phyloP scores from a whole-genome alignment of 192 early-diverging fungal species.

The Haplosporangium gracile region DNA sequence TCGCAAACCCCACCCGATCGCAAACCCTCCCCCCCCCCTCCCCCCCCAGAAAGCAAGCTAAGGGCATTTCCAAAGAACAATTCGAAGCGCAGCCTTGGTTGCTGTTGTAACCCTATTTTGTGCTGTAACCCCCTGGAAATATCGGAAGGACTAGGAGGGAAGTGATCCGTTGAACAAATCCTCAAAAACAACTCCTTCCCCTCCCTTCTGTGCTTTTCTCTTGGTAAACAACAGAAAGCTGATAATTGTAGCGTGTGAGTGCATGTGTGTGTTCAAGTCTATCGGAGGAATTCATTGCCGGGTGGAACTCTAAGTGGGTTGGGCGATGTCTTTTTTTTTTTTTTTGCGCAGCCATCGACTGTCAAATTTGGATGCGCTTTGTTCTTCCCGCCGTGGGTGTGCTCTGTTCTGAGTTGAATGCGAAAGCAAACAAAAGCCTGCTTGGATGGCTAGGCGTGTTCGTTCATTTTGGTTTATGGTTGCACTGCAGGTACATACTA shows the following conservation, averaged over 20 bases:
- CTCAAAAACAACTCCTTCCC: too few species aligned
- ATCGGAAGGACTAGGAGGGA: background rate
- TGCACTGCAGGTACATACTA: too few species aligned
- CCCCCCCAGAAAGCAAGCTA: background rate
- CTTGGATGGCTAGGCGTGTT: background rate
- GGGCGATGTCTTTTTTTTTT: background rate
- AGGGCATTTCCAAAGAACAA: background rate
- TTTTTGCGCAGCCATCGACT: background rate
- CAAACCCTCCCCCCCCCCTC: background rate
- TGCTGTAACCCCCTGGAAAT: background rate
- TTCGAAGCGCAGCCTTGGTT: background rate
- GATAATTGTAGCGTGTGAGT: background rate
- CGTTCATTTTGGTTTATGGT: background rate
- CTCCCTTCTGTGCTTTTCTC: too few species aligned
- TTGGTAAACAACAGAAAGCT: too few species aligned
- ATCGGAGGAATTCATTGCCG: background rate
- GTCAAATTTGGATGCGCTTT: background rate
- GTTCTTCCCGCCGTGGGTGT: background rate
- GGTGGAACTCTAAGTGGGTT: background rate
- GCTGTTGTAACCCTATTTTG: background rate
- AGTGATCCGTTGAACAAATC: background rate
- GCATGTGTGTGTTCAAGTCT: background rate
- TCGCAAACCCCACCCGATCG: background rate
- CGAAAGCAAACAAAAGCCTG: background rate
- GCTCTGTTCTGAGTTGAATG: background rate